Evolutionary conservation across 2,329 filamentous ascomycete species (phyloP), one percentile per base, ranked within the genome.

Genomic region (Apiospora aurea): DNA sequence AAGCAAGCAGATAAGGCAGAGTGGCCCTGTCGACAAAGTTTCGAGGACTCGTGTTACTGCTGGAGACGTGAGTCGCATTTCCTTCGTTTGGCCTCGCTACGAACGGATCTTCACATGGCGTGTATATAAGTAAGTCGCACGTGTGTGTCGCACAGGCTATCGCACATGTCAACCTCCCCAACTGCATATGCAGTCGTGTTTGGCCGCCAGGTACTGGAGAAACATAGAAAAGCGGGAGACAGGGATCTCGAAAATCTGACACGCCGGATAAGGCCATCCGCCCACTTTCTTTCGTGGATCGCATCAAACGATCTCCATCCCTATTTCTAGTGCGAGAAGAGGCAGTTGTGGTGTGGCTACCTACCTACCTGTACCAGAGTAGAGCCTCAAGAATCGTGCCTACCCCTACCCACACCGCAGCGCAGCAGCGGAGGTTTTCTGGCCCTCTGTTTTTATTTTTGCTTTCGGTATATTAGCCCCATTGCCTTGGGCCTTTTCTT

Each of bases 121-220:
- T 64, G 29, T 64, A 64, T 64, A n/a, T n/a, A n/a, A n/a, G n/a
- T n/a, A 64, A 64, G 57, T 64, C 57, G 57, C 57, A 64, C 57
- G 57, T 64, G 57, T 34, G 34, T 38, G n/a, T 64, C 57, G 57
- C 57, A 64, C 57, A 64, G 57, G 57, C 57, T 41, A 41, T 64
- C 57, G 57, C 57, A 64, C 57, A 64, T 64, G 57, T 64, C 57
- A 64, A 41, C 57, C 57, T 41, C 11, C 11, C 7, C 18, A 41
- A 18, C 57, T 51, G 57, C 29, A 64, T 64, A n/a, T n/a, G n/a
- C n/a, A 64, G 57, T 64, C 57, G 13, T 24, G 57, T 64, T 41
- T 64, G 18, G 18, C 21, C 46, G 46, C 46, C 46, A n/a, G 46
- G 46, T n/a, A 49, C 46, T 49, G 21, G 46, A 38, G 34, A 34